Evolutionary conservation across 148 eudicot species (phyloP).

Genomic region (Cornus suecica): DNA sequence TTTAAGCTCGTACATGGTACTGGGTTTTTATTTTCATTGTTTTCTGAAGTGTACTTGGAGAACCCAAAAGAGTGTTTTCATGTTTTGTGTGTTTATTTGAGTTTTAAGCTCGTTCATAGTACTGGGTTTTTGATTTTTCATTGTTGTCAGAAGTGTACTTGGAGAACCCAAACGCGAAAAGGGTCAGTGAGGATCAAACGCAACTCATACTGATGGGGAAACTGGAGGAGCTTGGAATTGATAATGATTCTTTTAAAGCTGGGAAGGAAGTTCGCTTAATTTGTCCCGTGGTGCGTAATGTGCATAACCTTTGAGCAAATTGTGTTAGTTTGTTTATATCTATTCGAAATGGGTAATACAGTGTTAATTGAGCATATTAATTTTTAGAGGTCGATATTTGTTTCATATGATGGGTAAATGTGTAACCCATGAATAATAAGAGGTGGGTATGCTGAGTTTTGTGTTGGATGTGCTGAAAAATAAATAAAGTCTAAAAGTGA

Average conservation of each 20-base stretch:
- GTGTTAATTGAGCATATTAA: not conserved
- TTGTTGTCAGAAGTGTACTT: slow-evolving; percentile 30
- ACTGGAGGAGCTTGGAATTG: slow-evolving; percentile 52
- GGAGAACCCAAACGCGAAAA: slow-evolving; percentile 30
- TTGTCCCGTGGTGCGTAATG: slow-evolving; percentile 56
- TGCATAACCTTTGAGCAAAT: not conserved
- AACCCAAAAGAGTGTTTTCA: too few species aligned
- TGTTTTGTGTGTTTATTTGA: not conserved
- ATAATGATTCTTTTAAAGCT: slow-evolving; percentile 29
- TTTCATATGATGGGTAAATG: too few species aligned
- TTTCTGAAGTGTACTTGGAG: too few species aligned
- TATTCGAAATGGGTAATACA: not conserved
- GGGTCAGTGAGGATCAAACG: slow-evolving; percentile 13
- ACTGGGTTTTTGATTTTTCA: slow-evolving; percentile 11
- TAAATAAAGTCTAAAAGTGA: too few species aligned
- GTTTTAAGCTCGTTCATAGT: not conserved
- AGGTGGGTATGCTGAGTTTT: too few species aligned
- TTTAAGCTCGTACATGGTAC: too few species aligned
- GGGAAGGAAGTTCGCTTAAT: slow-evolving; percentile 50
- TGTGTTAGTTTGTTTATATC: not conserved
- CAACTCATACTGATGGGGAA: slow-evolving; percentile 32
- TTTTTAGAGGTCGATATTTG: too few species aligned
- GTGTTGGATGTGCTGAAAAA: too few species aligned
- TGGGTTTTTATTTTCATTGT: too few species aligned
- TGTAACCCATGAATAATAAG: too few species aligned